Base-by-base conservation (phyloP, 1,139 yeast species). In the Blastobotrys proliferans region DNA sequence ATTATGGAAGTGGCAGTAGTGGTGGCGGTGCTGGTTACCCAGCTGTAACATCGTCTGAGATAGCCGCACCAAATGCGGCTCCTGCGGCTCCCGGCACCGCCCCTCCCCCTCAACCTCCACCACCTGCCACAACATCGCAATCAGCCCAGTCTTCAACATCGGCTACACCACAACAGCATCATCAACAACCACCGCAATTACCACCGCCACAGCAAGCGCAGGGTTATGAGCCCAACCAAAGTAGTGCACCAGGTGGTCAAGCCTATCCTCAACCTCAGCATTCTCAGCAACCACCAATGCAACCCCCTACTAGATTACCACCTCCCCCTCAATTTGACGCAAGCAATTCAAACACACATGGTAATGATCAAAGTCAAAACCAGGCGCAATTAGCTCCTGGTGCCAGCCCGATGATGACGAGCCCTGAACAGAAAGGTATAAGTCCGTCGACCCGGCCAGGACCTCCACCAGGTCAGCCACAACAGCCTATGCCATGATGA, bases 361-460 rank as follows among this genome's bases (percentile, higher is more conserved):
- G 40, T 25, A 47, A 43, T 20, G 51, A 46, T 28, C 51, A 46
- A 2, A 46, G 35, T 19, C 44, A 30, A 18, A n/a, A n/a, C n/a
- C n/a, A n/a, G n/a, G n/a, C n/a, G n/a, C n/a, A n/a, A n/a, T n/a
- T n/a, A n/a, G n/a, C n/a, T n/a, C n/a, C n/a, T n/a, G n/a, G n/a
- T n/a, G n/a, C n/a, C n/a, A n/a, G n/a, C n/a, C n/a, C n/a, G n/a
- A n/a, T n/a, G n/a, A n/a, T n/a, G n/a, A n/a, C n/a, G n/a, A n/a
- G n/a, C n/a, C n/a, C n/a, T n/a, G n/a, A n/a, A n/a, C n/a, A n/a
- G n/a, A n/a, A n/a, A n/a, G n/a, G n/a, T n/a, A n/a, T n/a, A n/a
- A n/a, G n/a, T n/a, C n/a, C n/a, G n/a, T n/a, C n/a, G n/a, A n/a
- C n/a, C n/a, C n/a, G n/a, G n/a, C n/a, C n/a, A n/a, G n/a, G n/a